These are phyloP conservation scores for Camellia japonica DNA, from an alignment of 148 eudicot genomes.

Conservation along the genomic window DNA sequence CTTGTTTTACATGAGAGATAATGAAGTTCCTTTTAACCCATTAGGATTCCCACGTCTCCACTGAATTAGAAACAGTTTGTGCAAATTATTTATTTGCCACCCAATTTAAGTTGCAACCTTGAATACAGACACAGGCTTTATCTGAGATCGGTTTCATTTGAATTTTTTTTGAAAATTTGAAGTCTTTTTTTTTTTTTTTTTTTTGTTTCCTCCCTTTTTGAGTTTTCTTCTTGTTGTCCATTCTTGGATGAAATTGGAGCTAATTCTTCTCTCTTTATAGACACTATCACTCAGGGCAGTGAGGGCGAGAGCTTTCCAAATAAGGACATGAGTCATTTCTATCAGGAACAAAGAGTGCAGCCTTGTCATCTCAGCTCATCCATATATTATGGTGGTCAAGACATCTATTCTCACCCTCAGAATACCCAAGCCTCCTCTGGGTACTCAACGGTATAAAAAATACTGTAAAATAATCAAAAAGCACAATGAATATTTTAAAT, in stretches of 20 bases:
- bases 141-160: background rate
- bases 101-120: background rate
- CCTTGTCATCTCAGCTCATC: conserved; percentile 87
- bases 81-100: background rate
- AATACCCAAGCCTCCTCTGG: conserved; percentile 35
- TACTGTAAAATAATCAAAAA: background rate
- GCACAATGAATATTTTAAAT: background rate
- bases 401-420: conserved; percentile 44
- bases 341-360: conserved; percentile 43
- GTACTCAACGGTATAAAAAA: conserved; percentile 33
- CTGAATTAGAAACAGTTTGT: background rate
- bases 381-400: conserved; percentile 90
- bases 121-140: background rate
- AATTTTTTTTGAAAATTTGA: background rate
- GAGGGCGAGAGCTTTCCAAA: conserved; percentile 25
- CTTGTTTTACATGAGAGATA: background rate
- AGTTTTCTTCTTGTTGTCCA: background rate
- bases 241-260: background rate
- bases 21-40: background rate
- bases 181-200: background rate
- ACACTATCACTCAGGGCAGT: conserved; percentile 14
- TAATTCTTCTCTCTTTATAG: conserved; percentile 9
- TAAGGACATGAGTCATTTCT: conserved; percentile 35
- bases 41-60: background rate
- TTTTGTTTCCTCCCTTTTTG: background rate